These are phyloP conservation scores for Chrysosporium keratinophilum DNA, from an alignment of 2,329 filamentous ascomycete genomes.

Conservation along the genomic window DNA sequence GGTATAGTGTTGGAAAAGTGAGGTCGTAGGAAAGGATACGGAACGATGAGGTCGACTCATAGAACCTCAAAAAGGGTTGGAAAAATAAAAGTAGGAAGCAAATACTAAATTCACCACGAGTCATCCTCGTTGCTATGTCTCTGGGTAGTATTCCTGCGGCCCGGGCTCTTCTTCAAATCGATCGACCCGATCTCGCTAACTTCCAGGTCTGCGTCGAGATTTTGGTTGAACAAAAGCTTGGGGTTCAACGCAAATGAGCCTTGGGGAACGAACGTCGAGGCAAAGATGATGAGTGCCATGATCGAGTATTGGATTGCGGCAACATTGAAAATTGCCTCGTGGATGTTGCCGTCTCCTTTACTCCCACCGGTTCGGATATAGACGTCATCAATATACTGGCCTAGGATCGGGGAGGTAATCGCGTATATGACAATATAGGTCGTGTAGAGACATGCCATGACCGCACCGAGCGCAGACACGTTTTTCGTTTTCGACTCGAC, in stretches of 20 bases:
- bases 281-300: constrained; percentile 34
- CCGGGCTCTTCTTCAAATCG: constrained; percentile 13
- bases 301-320: constrained; percentile 42
- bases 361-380: constrained; percentile 25
- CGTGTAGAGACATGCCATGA: constrained; percentile 44
- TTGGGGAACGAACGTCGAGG: constrained; percentile 39
- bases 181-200: constrained; percentile 14
- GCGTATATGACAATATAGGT: constrained; percentile 43
- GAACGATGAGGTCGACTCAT: not conserved
- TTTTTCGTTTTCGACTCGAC: constrained; percentile 37
- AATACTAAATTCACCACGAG: constrained; percentile 7
- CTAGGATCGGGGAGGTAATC: constrained; percentile 37
- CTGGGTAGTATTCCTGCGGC: constrained; percentile 1
- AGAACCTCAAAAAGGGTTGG: not conserved
- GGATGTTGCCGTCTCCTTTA: constrained; percentile 26
- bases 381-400: constrained; percentile 38
- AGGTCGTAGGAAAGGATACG: not conserved
- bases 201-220: constrained; percentile 16
- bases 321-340: constrained; percentile 35
- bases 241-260: constrained; percentile 38
- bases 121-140: not conserved
- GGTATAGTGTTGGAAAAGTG: not conserved
- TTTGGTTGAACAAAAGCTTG: constrained; percentile 17
- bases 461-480: constrained; percentile 41
- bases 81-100: not conserved